A percentile compares a stretch with the other conserved stretches of the same genome.
phyloP scores from a whole-genome alignment of 352 stramenopile species.

The Stramenopiles sp. region DNA sequence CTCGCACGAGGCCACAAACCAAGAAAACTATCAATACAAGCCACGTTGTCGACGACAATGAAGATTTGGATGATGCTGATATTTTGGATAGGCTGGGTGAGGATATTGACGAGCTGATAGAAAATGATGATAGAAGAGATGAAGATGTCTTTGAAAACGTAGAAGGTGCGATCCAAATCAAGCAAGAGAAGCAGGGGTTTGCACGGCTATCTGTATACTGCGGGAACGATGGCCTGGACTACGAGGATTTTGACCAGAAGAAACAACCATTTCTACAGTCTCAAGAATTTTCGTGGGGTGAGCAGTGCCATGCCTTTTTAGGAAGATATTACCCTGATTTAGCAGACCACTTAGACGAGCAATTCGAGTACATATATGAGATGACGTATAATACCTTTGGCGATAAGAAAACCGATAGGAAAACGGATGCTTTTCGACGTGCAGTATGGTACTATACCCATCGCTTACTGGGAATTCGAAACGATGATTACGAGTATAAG shows the following conservation, averaged over 20 bases:
- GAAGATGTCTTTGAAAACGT: background rate
- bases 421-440: conserved; percentile 51
- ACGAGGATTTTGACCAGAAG: conserved; percentile 51
- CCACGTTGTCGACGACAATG: too few species aligned
- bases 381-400: conserved; percentile 54
- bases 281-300: conserved; percentile 62
- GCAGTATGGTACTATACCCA: conserved; percentile 64
- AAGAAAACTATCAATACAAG: too few species aligned
- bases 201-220: conserved; percentile 57
- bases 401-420: conserved; percentile 30
- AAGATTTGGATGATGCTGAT: too few species aligned
- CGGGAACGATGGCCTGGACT: conserved; percentile 45
- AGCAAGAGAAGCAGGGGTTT: too few species aligned
- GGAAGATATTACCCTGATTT: conserved; percentile 52
- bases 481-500: conserved; percentile 61
- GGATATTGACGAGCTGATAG: too few species aligned
- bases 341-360: conserved; percentile 35
- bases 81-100: too few species aligned
- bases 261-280: conserved; percentile 57
- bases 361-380: conserved; percentile 58
- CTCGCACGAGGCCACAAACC: too few species aligned
- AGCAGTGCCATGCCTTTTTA: conserved; percentile 59
- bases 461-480: conserved; percentile 59
- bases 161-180: background rate
- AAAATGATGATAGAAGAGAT: too few species aligned